Percentiles rank a stretch among this genome's conserved stretches.
phyloP scores from a whole-genome alignment of 163 green algal species.

The Scenedesmus sp. region DNA sequence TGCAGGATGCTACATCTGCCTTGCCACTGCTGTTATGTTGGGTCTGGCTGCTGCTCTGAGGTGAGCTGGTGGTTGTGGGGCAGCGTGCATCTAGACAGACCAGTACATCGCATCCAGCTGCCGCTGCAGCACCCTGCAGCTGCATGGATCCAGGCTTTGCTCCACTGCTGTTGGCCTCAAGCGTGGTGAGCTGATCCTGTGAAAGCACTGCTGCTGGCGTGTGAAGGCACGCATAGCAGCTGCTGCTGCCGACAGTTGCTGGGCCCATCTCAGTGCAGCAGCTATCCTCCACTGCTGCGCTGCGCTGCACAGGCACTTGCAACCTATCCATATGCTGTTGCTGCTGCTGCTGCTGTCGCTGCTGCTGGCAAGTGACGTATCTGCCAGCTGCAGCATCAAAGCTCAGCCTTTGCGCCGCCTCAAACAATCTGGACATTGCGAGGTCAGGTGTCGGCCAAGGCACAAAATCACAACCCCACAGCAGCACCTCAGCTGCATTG shows the following conservation, averaged over 20 bases:
- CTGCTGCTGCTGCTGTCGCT: neutral
- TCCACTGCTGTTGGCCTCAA: neutral
- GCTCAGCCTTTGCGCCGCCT: neutral
- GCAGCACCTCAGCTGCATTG: neutral
- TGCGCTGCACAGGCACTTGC: neutral
- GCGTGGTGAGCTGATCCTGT: neutral
- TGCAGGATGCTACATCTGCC: neutral
- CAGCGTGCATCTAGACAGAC: neutral
- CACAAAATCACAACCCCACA: constrained; percentile 23
- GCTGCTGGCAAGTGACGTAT: neutral
- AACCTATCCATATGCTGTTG: neutral
- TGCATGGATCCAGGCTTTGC: neutral
- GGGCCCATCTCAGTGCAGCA: neutral
- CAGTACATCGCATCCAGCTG: neutral
- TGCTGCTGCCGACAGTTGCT: neutral
- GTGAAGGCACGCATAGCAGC: neutral
- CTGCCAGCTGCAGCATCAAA: constrained; percentile 6
- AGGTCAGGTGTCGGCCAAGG: constrained; percentile 17
- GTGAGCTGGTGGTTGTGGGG: neutral
- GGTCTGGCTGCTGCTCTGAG: neutral
- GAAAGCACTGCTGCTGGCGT: neutral
- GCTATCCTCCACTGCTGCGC: neutral
- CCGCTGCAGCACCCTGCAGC: neutral
- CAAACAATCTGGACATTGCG: neutral
- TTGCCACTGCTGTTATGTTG: neutral